Evolutionary conservation across 1,284 basidiomycete species (phyloP).

Genomic region (Flammula alnicola): DNA sequence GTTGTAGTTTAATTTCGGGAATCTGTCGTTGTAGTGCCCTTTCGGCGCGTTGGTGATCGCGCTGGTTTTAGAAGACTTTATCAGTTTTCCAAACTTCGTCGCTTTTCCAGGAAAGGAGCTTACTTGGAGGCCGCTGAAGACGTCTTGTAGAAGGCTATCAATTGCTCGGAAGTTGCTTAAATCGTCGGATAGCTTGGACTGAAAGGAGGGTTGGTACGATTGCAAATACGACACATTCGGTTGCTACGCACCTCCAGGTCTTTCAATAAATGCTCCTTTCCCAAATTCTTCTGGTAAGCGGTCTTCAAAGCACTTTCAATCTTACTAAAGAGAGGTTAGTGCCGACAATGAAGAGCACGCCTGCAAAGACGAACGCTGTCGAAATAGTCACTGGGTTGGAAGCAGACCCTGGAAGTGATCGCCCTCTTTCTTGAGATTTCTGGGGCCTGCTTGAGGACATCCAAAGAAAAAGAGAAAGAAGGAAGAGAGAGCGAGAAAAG

Average conservation of each 20-base stretch:
- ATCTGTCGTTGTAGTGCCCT: slow-evolving; percentile 59
- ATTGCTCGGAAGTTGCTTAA: slow-evolving; percentile 74
- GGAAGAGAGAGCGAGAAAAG: slow-evolving; percentile 18
- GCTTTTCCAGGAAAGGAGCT: slow-evolving; percentile 20
- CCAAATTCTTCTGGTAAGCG: slow-evolving; percentile 53
- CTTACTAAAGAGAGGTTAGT: slow-evolving; percentile 33
- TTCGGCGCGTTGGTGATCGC: slow-evolving; percentile 59
- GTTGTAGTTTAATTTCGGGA: slow-evolving; percentile 59
- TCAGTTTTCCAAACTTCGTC: slow-evolving; percentile 2
- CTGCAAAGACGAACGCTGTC: slow-evolving; percentile 29
- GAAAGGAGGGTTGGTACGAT: slow-evolving; percentile 10
- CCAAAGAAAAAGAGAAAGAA: slow-evolving; percentile 17
- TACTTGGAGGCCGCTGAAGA: slow-evolving; percentile 61
- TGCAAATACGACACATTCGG: slow-evolving; percentile 9
- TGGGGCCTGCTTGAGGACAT: slow-evolving; percentile 27
- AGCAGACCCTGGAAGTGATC: slow-evolving; percentile 13
- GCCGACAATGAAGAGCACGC: neutral
- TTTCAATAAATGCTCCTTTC: slow-evolving; percentile 68
- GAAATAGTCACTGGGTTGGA: slow-evolving; percentile 25
- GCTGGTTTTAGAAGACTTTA: slow-evolving; percentile 40
- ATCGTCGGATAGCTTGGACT: slow-evolving; percentile 68
- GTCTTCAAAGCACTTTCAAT: slow-evolving; percentile 52
- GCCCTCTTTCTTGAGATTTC: slow-evolving; percentile 19
- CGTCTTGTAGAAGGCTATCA: slow-evolving; percentile 66
- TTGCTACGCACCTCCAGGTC: slow-evolving; percentile 62